Percentiles rank a stretch among this genome's conserved stretches.
phyloP scores from a whole-genome alignment of 768 basidiomycete species.

The Sarcodon aspratus region DNA sequence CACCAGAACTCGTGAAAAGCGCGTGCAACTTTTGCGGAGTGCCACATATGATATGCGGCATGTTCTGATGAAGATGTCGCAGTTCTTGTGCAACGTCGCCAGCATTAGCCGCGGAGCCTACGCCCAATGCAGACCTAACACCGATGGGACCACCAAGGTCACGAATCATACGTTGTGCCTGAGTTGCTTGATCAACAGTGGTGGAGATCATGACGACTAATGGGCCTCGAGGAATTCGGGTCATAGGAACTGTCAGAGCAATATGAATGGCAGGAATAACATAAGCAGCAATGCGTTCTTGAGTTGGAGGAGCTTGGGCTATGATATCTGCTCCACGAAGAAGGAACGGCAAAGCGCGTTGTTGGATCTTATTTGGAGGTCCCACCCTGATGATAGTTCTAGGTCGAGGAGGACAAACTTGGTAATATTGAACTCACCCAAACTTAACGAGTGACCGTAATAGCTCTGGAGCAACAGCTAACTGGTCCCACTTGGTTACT shows the following conservation, averaged over 20 bases:
- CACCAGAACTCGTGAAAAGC: conserved; percentile 72
- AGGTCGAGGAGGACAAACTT: not conserved
- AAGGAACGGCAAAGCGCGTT: conserved; percentile 91
- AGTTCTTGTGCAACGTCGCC: conserved; percentile 64
- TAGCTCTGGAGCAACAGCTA: conserved; percentile 77
- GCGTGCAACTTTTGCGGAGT: conserved; percentile 96
- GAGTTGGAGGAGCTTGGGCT: conserved; percentile 96
- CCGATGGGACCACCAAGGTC: conserved; percentile 92
- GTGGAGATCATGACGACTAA: conserved; percentile 92
- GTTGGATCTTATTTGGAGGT: conserved; percentile 98
- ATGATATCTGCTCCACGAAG: conserved; percentile 93
- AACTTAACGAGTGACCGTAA: conserved; percentile 86
- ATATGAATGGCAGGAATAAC: conserved; percentile 85
- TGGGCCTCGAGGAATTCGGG: conserved; percentile 61
- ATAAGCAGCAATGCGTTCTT: conserved; percentile 97
- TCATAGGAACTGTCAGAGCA: conserved; percentile 52
- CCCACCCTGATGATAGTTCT: conserved; percentile 51
- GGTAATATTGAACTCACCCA: conserved; percentile 46
- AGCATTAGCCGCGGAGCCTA: conserved; percentile 59
- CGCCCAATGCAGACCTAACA: conserved; percentile 79
- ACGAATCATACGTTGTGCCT: conserved; percentile 90
- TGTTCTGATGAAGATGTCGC: conserved; percentile 77
- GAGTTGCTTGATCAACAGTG: conserved; percentile 96
- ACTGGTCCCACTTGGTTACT: conserved; percentile 93
- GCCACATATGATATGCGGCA: conserved; percentile 93